Evolutionary conservation across 352 stramenopile species (phyloP), one percentile per base, ranked within the genome.

Genomic region (Globisporangium camurandrum): DNA sequence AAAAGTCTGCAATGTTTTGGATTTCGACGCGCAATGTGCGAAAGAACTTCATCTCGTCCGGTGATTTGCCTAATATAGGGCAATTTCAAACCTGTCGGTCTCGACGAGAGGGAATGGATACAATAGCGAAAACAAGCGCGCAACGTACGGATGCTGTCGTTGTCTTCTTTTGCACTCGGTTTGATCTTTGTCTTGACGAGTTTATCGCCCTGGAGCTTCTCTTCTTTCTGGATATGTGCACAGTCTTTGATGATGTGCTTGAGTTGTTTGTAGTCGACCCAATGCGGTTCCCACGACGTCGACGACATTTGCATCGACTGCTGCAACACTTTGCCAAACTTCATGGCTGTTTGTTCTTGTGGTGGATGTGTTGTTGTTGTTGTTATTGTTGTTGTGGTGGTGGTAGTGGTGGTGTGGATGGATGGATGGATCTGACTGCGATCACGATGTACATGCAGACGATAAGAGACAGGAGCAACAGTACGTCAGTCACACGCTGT

Each of bases 171-270:
- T 36, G 77, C 74, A 23, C 62, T 70, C 12, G 76, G 78, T 44
- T 88, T 86, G 57, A 88, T 84, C 64, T 87, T 88, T 54, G 70
- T 85, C 54, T 86, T 85, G 49, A 81, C 46, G 26, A 88, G 69
- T 41, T 72, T 84, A 41, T 83, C 70, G 50, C 75, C 76, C 45
- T 87, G 71, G 43, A 92, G 68, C 56, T 92, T 91, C 54, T 93
- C 81, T 52, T 94, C 79, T 38, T 86, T 91, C 39, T 81, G 74
- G 51, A 94, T 83, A 66, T 92, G 78, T 40, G 80, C 83, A 59
- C 83, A 94, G 66, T 93, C 84, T 56, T 94, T 94, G 62, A 94
- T 93, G 59, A 92, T 92, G 55, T 79, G 74, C 71, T 94, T 94
- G 44, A 94, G 79, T 53, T 86, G 61, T 58, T 94, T 94, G 70